phyloP scores from a whole-genome alignment of 2,329 filamentous ascomycete genomes.

The Aspergillus sp. region DNA sequence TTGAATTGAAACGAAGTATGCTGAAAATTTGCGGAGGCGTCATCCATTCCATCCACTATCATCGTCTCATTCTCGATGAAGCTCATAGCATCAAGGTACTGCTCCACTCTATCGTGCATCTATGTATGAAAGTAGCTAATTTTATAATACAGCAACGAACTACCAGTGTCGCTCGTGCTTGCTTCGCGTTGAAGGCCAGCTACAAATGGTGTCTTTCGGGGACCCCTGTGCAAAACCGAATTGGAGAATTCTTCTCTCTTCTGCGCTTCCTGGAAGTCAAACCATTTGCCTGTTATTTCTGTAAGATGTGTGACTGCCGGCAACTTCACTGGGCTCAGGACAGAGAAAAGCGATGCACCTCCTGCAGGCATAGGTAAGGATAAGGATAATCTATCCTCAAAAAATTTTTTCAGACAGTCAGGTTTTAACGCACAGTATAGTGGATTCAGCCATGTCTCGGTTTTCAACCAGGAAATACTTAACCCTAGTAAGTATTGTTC shows the following conservation, averaged over 20 bases:
- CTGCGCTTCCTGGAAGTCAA: conserved; percentile 82
- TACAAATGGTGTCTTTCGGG: conserved; percentile 96
- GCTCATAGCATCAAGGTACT: conserved; percentile 81
- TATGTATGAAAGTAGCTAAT: background rate
- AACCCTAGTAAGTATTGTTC: conserved; percentile 53
- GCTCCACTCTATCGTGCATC: background rate
- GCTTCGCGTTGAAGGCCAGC: conserved; percentile 76
- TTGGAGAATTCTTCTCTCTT: conserved; percentile 93
- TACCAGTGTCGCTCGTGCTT: conserved; percentile 88
- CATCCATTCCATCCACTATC: conserved; percentile 79
- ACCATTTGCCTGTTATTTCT: conserved; percentile 90
- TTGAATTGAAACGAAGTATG: no score
- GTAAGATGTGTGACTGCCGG: conserved; percentile 75
- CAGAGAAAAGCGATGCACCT: conserved; percentile 59
- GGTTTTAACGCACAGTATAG: conserved; percentile 23
- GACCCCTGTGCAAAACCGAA: conserved; percentile 92
- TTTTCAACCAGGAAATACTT: conserved; percentile 91
- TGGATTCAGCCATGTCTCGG: conserved; percentile 61
- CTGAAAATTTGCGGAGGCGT: conserved; percentile 41
- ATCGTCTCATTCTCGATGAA: conserved; percentile 89
- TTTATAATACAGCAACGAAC: conserved; percentile 45
- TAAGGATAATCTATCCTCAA: conserved; percentile 8
- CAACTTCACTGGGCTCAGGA: conserved; percentile 76
- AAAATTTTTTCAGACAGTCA: background rate
- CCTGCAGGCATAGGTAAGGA: conserved; percentile 53